Percentiles rank a stretch among this genome's conserved stretches.
These are phyloP conservation scores for Aaosphaeria arxii DNA, from an alignment of 2,329 filamentous ascomycete genomes.

Conservation along the genomic window DNA sequence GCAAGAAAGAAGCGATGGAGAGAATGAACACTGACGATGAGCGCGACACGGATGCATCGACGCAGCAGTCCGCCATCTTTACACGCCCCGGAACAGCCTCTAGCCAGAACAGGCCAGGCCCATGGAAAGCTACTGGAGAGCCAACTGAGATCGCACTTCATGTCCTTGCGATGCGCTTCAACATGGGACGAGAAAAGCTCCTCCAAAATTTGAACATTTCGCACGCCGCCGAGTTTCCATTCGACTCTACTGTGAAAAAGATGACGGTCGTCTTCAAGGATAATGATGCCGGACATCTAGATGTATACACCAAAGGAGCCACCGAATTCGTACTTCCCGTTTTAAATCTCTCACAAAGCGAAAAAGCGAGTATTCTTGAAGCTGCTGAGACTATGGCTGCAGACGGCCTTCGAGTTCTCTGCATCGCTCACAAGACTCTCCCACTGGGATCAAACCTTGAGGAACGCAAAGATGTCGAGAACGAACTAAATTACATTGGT, in stretches of 20 bases:
- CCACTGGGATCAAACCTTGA: constrained; percentile 23
- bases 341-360: constrained; percentile 26
- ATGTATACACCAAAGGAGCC: constrained; percentile 39
- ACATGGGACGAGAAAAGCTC: constrained; percentile 31
- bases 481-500: constrained; percentile 70
- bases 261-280: constrained; percentile 40
- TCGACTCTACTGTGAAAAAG: constrained; percentile 40
- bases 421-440: constrained; percentile 35
- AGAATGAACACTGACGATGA: constrained; percentile 23
- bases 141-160: constrained; percentile 40
- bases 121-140: constrained; percentile 35
- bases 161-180: constrained; percentile 38
- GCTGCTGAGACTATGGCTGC: constrained; percentile 36
- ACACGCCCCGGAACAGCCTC: constrained; percentile 28
- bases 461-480: constrained; percentile 62
- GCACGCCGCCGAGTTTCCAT: constrained; percentile 37
- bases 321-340: constrained; percentile 36
- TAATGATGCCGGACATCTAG: constrained; percentile 21
- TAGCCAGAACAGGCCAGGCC: constrained; percentile 3
- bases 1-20: constrained; percentile 45
- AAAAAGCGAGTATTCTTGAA: constrained; percentile 24
- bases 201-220: constrained; percentile 24
- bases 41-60: constrained; percentile 29
- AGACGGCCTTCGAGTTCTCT: constrained; percentile 37
- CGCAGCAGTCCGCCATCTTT: constrained; percentile 20